Evolutionary conservation across 352 stramenopile genomes (phyloP), one percentile per base, ranked within the genome.

Genomic region (Phytopythium cucurbitacearum): DNA sequence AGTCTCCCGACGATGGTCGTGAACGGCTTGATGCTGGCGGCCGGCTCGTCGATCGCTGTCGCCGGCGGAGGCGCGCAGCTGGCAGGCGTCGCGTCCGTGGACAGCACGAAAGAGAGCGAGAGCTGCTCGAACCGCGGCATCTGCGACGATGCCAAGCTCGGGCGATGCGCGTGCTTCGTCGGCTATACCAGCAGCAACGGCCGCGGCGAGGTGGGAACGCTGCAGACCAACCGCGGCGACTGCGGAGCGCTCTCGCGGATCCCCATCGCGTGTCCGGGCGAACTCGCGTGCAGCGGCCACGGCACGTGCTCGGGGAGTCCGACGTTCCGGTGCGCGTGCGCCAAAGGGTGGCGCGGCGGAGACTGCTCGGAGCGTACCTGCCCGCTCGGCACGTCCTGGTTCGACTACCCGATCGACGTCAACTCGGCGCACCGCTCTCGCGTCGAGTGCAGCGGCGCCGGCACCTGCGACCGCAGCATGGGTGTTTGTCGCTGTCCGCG

Each of bases 311-410:
- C 75, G 1, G 71, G 67, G 8, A 56, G 42, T 3, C 77, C 65
- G 7, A 67, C 62, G 0, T 91, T 80, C 36, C 71, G 67, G 10
- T 96, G 85, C 53, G 59, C 69, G 1, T 96, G 87, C 36, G 62
- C 77, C 4, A 67, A 85, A 35, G 85, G 80, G 15, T 96, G 87
- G 85, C 65, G 62, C n/a, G 65, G 64, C 3, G 75, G 72, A 33
- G 87, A 94, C 53, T 96, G 87, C 56, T 87, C 78, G 4, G 80
- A 91, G 41, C 70, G 86, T 32, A n/a, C 64, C 8, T 92, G 82
- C 51, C 71, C 77, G 1, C 68, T 57, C 32, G 77, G 65, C 0
- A 35, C 64, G 15, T 71, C 82, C 36, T 92, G 82, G 82, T 90
- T 89, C 48, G 69, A 72, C 46, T 89, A 87, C 57, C 82, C 82